These are phyloP conservation scores for Rubia tinctorum DNA, from an alignment of 305 asterid species.

Conservation along the genomic window DNA sequence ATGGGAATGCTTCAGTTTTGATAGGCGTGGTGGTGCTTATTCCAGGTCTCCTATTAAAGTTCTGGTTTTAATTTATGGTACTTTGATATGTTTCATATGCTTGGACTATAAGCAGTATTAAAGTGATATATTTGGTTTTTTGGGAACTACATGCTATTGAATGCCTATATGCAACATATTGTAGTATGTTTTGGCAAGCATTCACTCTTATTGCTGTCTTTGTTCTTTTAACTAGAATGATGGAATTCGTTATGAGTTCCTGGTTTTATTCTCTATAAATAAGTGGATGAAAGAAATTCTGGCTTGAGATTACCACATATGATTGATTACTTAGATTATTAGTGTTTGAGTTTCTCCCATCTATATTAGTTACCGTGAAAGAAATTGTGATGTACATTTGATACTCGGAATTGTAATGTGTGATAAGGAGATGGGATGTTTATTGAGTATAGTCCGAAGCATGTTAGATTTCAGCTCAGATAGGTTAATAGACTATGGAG, in stretches of 20 bases:
- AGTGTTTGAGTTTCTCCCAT: background rate
- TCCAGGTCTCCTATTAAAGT: conserved; percentile 10
- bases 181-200: background rate
- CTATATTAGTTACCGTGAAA: background rate
- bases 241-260: background rate
- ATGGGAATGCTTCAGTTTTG: conserved; percentile 27
- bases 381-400: background rate
- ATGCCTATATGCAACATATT: conserved; percentile 1
- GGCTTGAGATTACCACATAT: background rate
- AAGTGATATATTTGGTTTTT: conserved; percentile 12
- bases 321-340: background rate
- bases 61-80: conserved; percentile 10
- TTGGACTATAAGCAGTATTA: conserved; percentile 8
- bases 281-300: background rate
- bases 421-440: background rate
- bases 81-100: conserved; percentile 10
- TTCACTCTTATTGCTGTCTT: background rate
- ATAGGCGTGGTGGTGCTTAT: conserved; percentile 19
- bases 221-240: too few relatives aligned
- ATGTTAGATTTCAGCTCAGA: too few relatives aligned
- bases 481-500: background rate
- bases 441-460: background rate
- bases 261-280: background rate
- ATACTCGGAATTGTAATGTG: background rate
- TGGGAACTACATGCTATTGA: background rate